Evolutionary conservation across 1,139 yeast genomes (phyloP).

Genomic region (Blastobotrys ciferrii): DNA sequence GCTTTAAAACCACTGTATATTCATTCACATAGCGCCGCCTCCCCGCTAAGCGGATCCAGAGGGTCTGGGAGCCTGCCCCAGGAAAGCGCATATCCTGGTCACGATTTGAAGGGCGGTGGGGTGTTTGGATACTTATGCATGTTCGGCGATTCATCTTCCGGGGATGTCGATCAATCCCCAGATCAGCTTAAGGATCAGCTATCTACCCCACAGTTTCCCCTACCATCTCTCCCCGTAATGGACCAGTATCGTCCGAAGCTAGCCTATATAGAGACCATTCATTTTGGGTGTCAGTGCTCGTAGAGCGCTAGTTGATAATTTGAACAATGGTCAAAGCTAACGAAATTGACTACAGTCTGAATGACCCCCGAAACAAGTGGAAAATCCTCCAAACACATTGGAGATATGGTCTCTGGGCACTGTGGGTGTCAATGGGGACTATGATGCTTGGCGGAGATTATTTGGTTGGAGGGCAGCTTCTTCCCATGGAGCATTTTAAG

Average conservation of each 20-base stretch:
- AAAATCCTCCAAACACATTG: constrained; percentile 2
- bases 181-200: neutral
- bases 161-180: neutral
- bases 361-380: constrained; percentile 6
- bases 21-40: too few relatives aligned
- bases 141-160: neutral
- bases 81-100: too few relatives aligned
- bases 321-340: neutral
- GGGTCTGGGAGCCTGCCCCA: too few relatives aligned
- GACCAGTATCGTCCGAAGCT: neutral
- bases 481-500: neutral
- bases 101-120: too few relatives aligned
- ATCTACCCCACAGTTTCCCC: neutral
- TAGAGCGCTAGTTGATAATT: neutral
- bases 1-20: too few relatives aligned
- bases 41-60: too few relatives aligned
- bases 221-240: neutral
- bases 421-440: constrained; percentile 4
- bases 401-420: constrained; percentile 7
- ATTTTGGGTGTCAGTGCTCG: neutral
- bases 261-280: neutral
- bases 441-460: constrained; percentile 4
- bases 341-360: constrained; percentile 1
- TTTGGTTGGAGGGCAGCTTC: constrained; percentile 1
- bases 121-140: too few relatives aligned